Base-by-base conservation (phyloP, 805 yeast genomes). In the Scheffersomyces ergatensis region DNA sequence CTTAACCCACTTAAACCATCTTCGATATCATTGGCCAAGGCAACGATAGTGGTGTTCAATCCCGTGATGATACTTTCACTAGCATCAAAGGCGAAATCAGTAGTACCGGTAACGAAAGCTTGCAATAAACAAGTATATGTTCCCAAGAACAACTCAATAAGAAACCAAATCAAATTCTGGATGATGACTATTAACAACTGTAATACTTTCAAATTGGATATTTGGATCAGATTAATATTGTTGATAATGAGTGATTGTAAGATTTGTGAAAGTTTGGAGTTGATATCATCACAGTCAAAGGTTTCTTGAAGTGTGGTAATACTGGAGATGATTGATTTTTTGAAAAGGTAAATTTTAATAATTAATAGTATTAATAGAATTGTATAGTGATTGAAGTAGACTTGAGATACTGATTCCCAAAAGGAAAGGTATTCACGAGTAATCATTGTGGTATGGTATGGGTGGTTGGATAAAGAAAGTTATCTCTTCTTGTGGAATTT, bases 91-190 rank as follows among this genome's bases (percentile, higher is more conserved):
- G 95, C 95, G 23, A 81, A 78, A 48, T 79, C 80, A 1, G 82
- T 83, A 0, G 86, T 75, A 3, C 90, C 87, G 51, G 79, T 82
- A 5, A 90, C 69, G 0, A 89, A 78, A 4, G 93, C 82, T 0
- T 85, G 78, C 12, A 89, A 58, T 12, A 93, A 67, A 60, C 99
- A 93, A 0, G 85, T 83, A 60, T 87, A 88, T 0, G 98, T 93
- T 0, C 97, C 98, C 2, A 89, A 60, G 36, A 85, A 77, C 47
- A 92, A 51, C 24, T 89, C 89, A 7, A 92, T 63, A 6, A 79
- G 65, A 54, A 92, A 87, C 3, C 78, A 54, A 0, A 87, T 56
- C 31, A 89, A 47, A 32, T 73, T 70, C 49, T 85, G 83, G 6
- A 82, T 64, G 0, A 80, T 83, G 0, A 78, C 74, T 0, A 87